Base-by-base conservation (phyloP, 345 rosid species). In the Viola odorata region DNA sequence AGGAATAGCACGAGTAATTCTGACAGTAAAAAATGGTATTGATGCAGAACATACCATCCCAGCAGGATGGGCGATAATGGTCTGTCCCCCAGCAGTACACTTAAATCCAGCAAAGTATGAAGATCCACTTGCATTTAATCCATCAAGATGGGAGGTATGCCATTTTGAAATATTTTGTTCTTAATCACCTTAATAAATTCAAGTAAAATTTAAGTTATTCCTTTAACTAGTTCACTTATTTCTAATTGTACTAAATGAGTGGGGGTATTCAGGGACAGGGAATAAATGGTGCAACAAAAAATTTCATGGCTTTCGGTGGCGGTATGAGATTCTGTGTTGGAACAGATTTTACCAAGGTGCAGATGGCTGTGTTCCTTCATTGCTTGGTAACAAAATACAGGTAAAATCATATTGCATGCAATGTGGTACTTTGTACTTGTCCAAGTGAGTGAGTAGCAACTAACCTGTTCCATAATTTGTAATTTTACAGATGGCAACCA, bases 291-390 rank as follows among this genome's bases (percentile, higher is more conserved):
- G 91, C 87, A 58, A 70, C 97, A 11, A 94, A 86, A 73, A 68
- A 76, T 49, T 94, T 91, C 81, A 86, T 91, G 96, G 96, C 91
- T 41, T 91, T 91, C 67, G 98, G 96, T 14, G 98, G 97, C 13
- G 99, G 99, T 56, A 79, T 89, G 99, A 84, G 99, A 75, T 82
- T 94, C 65, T 94, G 99, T 57, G 95, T 94, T 7, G 98, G 98
- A 62, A 76, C 92, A 41, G 98, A 88, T 60, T 91, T 91, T 73
- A 79, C 99, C 12, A 94, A 85, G 72, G 72, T 85, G 65, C 96
- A 91, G 79, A 82, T 82, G 85, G 98, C 92, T 1, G 81, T 84
- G 23, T 89, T 88, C 71, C 80, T 91, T 58, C 98, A 89, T 64
- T 78, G 86, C 81, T 66, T 90, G 45, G 91, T 90, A 53, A 87